Evolutionary conservation across 2,329 filamentous ascomycete genomes (phyloP).

Genomic region (Decorospora gaudefroyi): DNA sequence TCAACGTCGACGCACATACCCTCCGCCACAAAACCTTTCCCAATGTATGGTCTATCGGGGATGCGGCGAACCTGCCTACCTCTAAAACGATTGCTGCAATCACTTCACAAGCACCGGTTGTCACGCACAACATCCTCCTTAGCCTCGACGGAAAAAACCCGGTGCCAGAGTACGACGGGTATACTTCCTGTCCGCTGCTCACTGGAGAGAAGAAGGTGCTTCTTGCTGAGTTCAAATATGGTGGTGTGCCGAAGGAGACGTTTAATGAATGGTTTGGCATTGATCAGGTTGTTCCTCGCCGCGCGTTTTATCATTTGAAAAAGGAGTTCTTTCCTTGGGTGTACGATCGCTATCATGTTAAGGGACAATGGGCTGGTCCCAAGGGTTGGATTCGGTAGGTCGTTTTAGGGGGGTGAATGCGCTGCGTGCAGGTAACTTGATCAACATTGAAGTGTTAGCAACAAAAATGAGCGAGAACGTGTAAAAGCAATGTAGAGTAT

Average conservation of each 20-base stretch:
- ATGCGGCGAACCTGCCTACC: constrained; percentile 45
- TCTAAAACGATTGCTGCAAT: constrained; percentile 49
- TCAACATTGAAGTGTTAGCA: too few relatives aligned
- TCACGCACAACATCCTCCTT: constrained; percentile 42
- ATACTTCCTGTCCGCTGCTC: constrained; percentile 47
- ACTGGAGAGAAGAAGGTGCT: constrained; percentile 64
- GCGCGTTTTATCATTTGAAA: constrained; percentile 65
- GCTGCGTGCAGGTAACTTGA: too few relatives aligned
- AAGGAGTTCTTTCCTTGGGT: constrained; percentile 71
- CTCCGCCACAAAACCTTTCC: constrained; percentile 43
- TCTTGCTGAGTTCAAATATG: constrained; percentile 68
- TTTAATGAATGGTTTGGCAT: constrained; percentile 60
- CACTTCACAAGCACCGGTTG: constrained; percentile 44
- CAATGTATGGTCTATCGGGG: constrained; percentile 48
- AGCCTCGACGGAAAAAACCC: constrained; percentile 33
- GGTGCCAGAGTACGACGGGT: constrained; percentile 42
- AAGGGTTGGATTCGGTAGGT: constrained; percentile 54
- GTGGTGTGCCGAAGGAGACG: constrained; percentile 65
- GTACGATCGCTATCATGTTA: constrained; percentile 63
- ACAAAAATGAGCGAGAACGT: too few relatives aligned
- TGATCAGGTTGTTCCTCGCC: constrained; percentile 61
- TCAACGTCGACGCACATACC: constrained; percentile 44
- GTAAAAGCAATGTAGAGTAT: too few relatives aligned
- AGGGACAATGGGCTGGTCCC: constrained; percentile 65
- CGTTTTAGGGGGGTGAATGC: too few relatives aligned